Evolutionary conservation across 2,329 filamentous ascomycete species (phyloP), one percentile per base, ranked within the genome.

Genomic region (Microsporum ferrugineum): DNA sequence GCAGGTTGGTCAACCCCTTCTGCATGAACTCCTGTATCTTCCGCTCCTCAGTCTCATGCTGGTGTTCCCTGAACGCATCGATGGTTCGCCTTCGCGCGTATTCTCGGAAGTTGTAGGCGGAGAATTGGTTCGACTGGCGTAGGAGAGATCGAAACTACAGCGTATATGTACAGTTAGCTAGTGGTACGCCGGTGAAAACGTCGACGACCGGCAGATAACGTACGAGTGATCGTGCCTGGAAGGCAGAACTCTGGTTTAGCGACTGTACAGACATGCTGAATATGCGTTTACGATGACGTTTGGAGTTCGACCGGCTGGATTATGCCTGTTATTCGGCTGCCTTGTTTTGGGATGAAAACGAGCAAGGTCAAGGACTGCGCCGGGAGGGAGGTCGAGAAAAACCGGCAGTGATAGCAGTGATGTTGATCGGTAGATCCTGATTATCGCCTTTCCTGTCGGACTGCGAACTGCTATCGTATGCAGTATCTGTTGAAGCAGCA

Each of bases 101-200:
- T 75, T 96, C 92, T 77, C 94, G 85, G 82, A 96, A 99, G 78
- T 97, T 99, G 80, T 97, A 99, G 68, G 88, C 85, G 64, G 90
- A 84, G 75, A 99, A 97, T 71, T 96, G 88, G 64, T 82, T 81
- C 64, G 90, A 86, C 74, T 94, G 88, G 68, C 91, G 88, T 70
- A 97, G 80, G 69, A 99, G 80, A 71, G 92, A 92, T 67, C 94
- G 91, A 77, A 96, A 97, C 91, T 96, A 65, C 10, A 55, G 5
- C 14, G 5, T 31, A 12, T 3, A 23, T n/a, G 7, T 31, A 3
- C 41, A 8, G 8, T 39, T 41, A 57, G 55, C 55, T 14, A 33
- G n/a, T 5, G 14, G 14, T n/a, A 1, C 41, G 23, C 5, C 29
- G 17, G 17, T 27, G n/a, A 36, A 31, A 27, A 23, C 5, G 39